Conservation (phyloP, 305 asterid species). For the Andrographis paniculata region DNA sequence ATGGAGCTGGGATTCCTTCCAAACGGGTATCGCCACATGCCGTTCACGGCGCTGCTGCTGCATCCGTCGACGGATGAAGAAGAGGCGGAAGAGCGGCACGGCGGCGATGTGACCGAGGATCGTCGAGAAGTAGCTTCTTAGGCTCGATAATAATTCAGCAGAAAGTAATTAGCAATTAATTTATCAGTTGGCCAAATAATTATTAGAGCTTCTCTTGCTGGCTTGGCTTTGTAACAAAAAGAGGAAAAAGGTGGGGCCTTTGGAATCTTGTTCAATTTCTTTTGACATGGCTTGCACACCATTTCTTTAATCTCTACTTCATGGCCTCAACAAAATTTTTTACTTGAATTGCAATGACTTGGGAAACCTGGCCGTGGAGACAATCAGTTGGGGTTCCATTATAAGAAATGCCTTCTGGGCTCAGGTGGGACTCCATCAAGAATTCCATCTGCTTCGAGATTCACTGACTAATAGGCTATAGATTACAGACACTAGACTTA, state of each 20-base stretch:
- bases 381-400: neutral
- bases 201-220: slow-evolving; percentile 1
- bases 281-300: too few relatives aligned
- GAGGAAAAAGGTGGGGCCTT: slow-evolving; percentile 9
- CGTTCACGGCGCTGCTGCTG: slow-evolving; percentile 49
- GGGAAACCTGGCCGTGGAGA: neutral
- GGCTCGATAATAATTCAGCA: neutral
- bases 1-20: slow-evolving; percentile 25
- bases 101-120: slow-evolving; percentile 16
- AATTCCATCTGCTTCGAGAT: neutral
- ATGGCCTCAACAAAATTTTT: neutral
- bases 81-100: slow-evolving; percentile 21
- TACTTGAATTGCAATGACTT: neutral
- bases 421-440: neutral
- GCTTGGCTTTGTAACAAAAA: neutral
- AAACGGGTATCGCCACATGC: slow-evolving; percentile 38
- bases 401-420: neutral
- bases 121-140: neutral
- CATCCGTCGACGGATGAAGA: slow-evolving; percentile 42
- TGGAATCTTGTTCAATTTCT: neutral
- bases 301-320: too few relatives aligned
- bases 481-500: too few relatives aligned
- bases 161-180: slow-evolving; percentile 17
- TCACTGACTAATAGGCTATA: neutral
- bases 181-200: slow-evolving; percentile 6